Evolutionary conservation across 225 moss, liverwort and hornwort species (phyloP).

Genomic region (Marchantia paleacea): DNA sequence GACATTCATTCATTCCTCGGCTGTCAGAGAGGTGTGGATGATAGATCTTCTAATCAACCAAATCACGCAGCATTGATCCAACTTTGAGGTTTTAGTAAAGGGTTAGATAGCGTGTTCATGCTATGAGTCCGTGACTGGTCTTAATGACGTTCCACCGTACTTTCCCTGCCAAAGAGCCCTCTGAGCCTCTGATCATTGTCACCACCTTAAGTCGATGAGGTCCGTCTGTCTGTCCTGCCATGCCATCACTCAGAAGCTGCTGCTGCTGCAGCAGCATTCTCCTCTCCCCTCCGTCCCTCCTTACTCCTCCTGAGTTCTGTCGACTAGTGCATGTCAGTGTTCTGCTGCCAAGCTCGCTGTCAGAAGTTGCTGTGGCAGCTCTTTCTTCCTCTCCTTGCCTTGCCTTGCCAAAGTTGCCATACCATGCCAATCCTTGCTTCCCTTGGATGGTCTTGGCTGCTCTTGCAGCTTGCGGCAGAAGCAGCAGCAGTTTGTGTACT

Average conservation of each 20-base stretch:
- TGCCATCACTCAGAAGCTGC: conserved; percentile 5
- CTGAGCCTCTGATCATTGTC: background rate
- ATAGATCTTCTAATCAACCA: conserved; percentile 6
- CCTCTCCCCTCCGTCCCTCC: background rate
- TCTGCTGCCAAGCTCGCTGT: background rate
- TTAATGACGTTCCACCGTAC: conserved; percentile 11
- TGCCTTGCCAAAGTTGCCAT: background rate
- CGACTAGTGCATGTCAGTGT: conserved; percentile 5
- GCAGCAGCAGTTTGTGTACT: background rate
- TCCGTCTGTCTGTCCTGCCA: background rate
- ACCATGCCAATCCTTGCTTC: background rate
- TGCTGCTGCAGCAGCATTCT: background rate
- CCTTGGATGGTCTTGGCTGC: background rate
- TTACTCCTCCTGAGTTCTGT: background rate
- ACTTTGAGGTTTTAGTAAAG: background rate
- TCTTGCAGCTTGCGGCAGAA: background rate
- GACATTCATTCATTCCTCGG: conserved; percentile 6
- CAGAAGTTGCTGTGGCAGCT: background rate
- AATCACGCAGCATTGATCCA: conserved; percentile 8
- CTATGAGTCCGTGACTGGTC: background rate
- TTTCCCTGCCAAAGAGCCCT: background rate
- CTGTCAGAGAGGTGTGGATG: conserved; percentile 9
- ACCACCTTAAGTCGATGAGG: background rate
- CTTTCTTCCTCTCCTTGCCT: background rate
- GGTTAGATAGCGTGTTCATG: background rate